Conservation (phyloP, 2,329 filamentous ascomycete genomes). For the Scorias spongiosa region DNA sequence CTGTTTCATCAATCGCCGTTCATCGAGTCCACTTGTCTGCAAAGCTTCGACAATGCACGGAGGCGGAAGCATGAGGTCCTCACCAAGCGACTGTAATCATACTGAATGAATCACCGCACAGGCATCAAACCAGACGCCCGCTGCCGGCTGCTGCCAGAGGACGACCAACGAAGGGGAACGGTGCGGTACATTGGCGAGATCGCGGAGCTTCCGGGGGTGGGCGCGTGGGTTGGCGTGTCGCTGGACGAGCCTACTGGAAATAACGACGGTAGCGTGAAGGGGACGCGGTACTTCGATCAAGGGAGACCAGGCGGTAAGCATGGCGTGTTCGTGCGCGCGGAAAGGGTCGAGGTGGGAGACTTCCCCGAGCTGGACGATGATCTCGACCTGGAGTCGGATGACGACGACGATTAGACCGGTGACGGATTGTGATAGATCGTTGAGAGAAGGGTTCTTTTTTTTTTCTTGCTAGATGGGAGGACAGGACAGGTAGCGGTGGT, state of each 20-base stretch:
- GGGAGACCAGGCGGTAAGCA: constrained; percentile 38
- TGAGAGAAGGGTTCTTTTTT: no score
- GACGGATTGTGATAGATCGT: no score
- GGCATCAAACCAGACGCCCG: constrained; percentile 27
- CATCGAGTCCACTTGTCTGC: no score
- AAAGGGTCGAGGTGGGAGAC: constrained; percentile 62
- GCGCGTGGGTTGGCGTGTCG: constrained; percentile 53
- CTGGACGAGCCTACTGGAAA: constrained; percentile 70
- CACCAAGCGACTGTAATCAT: neutral
- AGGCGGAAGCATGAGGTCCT: no score
- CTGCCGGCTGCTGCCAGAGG: constrained; percentile 34
- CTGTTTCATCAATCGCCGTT: no score
- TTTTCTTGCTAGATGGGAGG: no score
- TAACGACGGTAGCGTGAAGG: constrained; percentile 62
- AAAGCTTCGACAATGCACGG: no score
- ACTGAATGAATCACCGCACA: neutral
- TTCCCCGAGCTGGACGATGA: constrained; percentile 46
- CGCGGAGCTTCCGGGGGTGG: constrained; percentile 50
- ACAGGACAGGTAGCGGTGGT: no score
- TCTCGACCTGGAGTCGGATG: neutral
- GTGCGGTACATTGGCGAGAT: constrained; percentile 61
- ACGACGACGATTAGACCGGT: no score
- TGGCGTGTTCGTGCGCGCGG: constrained; percentile 65
- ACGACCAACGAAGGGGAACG: constrained; percentile 54
- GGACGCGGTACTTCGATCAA: constrained; percentile 56